These are phyloP conservation scores for Neurospora sp. DNA, from an alignment of 495 filamentous ascomycete species.

Conservation along the genomic window DNA sequence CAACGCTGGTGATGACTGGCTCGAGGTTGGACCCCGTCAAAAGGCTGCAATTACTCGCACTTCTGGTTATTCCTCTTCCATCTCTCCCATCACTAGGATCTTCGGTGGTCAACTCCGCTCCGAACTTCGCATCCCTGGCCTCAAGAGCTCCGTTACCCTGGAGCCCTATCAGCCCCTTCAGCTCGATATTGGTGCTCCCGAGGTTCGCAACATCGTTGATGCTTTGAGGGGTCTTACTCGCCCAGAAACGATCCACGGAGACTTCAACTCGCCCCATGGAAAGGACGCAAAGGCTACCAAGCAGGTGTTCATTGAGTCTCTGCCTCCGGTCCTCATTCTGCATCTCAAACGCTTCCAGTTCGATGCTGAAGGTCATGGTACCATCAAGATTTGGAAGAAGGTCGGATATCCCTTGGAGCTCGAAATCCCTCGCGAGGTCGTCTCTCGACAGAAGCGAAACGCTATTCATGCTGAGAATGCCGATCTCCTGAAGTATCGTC, in stretches of 20 bases:
- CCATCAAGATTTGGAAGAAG: conserved; percentile 98
- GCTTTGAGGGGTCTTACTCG: conserved; percentile 77
- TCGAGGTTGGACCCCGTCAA: conserved; percentile 90
- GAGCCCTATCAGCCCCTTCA: conserved; percentile 93
- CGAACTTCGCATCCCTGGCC: conserved; percentile 75
- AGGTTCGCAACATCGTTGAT: conserved; percentile 84
- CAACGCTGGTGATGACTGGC: conserved; percentile 56
- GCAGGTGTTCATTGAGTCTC: conserved; percentile 87
- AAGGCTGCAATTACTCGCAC: conserved; percentile 78
- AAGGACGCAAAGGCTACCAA: conserved; percentile 72
- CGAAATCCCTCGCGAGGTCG: conserved; percentile 88
- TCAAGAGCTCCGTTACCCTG: conserved; percentile 80
- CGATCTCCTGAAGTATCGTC: conserved; percentile 65
- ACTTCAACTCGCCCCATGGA: conserved; percentile 75
- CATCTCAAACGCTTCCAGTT: conserved; percentile 98
- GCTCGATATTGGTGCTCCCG: conserved; percentile 77
- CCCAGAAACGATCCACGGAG: conserved; percentile 73
- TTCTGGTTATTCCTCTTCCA: conserved; percentile 59
- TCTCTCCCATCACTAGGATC: conserved; percentile 85
- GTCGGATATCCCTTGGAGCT: conserved; percentile 90
- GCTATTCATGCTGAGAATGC: conserved; percentile 46
- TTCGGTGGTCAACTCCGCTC: conserved; percentile 90
- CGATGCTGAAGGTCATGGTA: conserved; percentile 71
- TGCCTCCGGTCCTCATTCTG: conserved; percentile 86
- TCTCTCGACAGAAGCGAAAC: conserved; percentile 64